Base-by-base conservation (phyloP, 2,329 filamentous ascomycete genomes). In the Sporothrix humicola region DNA sequence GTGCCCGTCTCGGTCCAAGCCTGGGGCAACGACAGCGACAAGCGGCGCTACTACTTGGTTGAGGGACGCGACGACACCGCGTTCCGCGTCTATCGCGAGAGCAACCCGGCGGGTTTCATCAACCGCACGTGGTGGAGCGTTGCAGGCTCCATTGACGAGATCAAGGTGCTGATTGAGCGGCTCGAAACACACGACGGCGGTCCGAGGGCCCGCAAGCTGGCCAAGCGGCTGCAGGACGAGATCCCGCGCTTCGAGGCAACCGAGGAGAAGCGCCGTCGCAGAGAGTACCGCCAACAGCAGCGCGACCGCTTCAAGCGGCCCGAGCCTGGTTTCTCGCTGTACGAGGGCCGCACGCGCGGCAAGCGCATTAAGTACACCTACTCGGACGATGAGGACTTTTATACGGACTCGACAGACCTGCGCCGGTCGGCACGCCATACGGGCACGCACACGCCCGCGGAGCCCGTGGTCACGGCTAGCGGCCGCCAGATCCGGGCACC, bases 301-400 rank as follows among this genome's bases (percentile, higher is more conserved):
- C 95, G 95, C 79, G 93, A 95, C 75, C 91, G 93, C 74, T 98
- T 98, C 83, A 88, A 92, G 77, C 90, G 94, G 5, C 94, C 94
- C 6, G 95, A 97, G 78, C 91, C 92, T 10, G 94, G 94, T 4
- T 97, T 95, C 80, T 98, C 95, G 0, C 86, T 97, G 73, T 99
- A 99, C 81, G 96, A 99, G 84, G 96, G 96, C 69, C 93, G 96
- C 71, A 99, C 97, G 5, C 90, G 96, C 74, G 96, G 96, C 73
- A 98, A 99, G 85, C 92, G 95, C 75, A 92, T 97, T 83, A 97
- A 95, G 82, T 99, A 99, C 80, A 99, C 94, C 0, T 99, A 93
- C 80, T 97, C 94, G 0, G 95, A 98, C 71, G 93, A 97, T 93
- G 97, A 75, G 69, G 89, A 91, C 17, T 89, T 90, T 70, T 88